Percentiles rank a stretch among this genome's conserved stretches.
Conservation (phyloP, 2,329 filamentous ascomycete species). For the Colletotrichum musicola region DNA sequence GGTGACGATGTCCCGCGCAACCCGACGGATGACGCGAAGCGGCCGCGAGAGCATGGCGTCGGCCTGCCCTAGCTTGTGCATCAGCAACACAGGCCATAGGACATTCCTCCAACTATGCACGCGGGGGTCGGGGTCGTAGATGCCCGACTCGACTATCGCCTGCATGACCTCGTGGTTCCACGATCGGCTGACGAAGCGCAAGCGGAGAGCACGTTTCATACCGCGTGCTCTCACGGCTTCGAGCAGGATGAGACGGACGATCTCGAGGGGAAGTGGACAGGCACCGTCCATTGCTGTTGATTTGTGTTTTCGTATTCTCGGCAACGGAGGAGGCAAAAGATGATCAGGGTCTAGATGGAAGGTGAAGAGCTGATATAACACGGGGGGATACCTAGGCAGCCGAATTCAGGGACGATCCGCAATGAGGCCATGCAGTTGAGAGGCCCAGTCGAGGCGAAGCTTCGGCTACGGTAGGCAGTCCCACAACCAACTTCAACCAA, state of each 20-base stretch:
- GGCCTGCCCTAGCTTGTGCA: conserved; percentile 13
- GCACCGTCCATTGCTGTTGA: conserved; percentile 8
- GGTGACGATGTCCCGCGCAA: conserved; percentile 4
- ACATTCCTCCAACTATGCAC: neutral
- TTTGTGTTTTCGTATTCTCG: neutral
- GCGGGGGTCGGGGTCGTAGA: conserved; percentile 4
- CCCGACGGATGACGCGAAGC: conserved; percentile 4
- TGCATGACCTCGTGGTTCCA: conserved; percentile 11
- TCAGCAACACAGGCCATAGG: conserved; percentile 2
- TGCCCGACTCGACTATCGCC: conserved; percentile 14
- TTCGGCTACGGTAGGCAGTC: too few relatives aligned
- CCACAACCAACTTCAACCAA: too few relatives aligned
- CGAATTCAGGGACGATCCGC: too few relatives aligned
- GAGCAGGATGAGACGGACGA: conserved; percentile 3
- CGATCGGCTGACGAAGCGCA: conserved; percentile 9
- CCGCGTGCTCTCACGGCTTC: neutral
- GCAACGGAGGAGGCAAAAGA: neutral
- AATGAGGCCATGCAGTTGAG: too few relatives aligned
- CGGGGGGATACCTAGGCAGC: too few relatives aligned
- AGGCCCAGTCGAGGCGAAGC: too few relatives aligned
- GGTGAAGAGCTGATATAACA: too few relatives aligned
- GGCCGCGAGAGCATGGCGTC: conserved; percentile 3
- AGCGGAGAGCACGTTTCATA: conserved; percentile 1
- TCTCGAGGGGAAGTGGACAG: neutral
- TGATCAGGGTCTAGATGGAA: neutral